Evolutionary conservation across 139 green algal species (phyloP).

Genomic region (Trebouxia sp.): DNA sequence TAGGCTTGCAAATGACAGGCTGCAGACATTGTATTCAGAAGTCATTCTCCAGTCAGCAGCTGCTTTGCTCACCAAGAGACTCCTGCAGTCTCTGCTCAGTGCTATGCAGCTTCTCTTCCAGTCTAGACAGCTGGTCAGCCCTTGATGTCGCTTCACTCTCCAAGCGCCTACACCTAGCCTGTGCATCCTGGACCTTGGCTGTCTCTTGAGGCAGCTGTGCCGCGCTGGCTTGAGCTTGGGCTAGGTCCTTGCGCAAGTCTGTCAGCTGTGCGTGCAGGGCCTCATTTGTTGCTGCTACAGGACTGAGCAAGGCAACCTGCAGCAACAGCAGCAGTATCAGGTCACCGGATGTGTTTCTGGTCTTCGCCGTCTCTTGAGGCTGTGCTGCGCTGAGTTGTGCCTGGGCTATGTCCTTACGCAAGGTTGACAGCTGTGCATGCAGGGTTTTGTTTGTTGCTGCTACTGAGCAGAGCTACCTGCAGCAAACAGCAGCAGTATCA

Average conservation of each 20-base stretch:
- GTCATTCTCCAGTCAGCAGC: not conserved
- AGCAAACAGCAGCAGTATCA: not conserved
- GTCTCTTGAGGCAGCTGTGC: not conserved
- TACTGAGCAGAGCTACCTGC: constrained; percentile 15
- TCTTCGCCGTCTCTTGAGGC: no score
- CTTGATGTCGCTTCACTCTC: not conserved
- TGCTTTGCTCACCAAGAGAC: not conserved
- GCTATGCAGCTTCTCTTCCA: constrained; percentile 16
- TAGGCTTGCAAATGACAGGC: no score
- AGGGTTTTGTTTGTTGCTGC: not conserved
- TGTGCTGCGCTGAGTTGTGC: not conserved
- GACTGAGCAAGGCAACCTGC: not conserved
- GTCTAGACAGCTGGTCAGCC: not conserved
- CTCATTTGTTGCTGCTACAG: constrained; percentile 11
- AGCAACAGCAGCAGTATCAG: not conserved
- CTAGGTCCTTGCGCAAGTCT: constrained; percentile 1
- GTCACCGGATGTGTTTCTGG: not conserved
- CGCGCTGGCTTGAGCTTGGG: constrained; percentile 1
- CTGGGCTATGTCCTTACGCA: not conserved
- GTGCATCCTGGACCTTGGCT: not conserved
- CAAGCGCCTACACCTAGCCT: not conserved
- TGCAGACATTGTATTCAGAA: not conserved
- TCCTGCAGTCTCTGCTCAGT: constrained; percentile 3
- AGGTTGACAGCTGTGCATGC: not conserved
- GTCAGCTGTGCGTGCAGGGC: constrained; percentile 11